A percentile compares a stretch with the other conserved stretches of the same genome.
Conservation (phyloP, 169 alveolate genomes). For the Cryptosporidium baileyi region DNA sequence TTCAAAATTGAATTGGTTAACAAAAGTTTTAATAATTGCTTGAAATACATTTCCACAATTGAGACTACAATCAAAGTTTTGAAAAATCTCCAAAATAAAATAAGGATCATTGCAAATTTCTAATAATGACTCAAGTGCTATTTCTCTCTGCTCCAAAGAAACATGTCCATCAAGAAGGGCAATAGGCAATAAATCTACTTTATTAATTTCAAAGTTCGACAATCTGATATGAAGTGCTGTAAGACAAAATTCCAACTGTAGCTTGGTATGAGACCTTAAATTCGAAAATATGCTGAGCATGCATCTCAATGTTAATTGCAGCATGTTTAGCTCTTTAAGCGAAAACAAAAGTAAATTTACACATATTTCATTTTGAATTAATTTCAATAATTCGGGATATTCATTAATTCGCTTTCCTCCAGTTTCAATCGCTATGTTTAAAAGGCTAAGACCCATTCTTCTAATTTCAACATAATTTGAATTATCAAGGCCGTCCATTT, state of each 20-base stretch:
- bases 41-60: constrained; percentile 52
- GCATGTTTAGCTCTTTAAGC: constrained; percentile 20
- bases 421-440: constrained; percentile 55
- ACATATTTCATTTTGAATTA: constrained; percentile 7
- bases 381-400: not conserved
- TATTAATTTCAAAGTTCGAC: constrained; percentile 4
- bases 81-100: constrained; percentile 23
- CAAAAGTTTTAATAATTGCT: constrained; percentile 27
- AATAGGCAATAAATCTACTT: constrained; percentile 8
- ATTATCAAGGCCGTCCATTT: constrained; percentile 15
- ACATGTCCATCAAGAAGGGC: not conserved
- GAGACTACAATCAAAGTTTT: constrained; percentile 38
- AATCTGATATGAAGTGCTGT: constrained; percentile 27
- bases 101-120: constrained; percentile 31
- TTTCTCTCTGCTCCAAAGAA: constrained; percentile 50
- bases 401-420: constrained; percentile 5
- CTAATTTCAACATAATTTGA: constrained; percentile 3
- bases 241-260: constrained; percentile 29
- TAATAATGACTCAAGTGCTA: constrained; percentile 17
- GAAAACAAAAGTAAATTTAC: not conserved
- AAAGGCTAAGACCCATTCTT: constrained; percentile 36
- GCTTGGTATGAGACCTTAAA: constrained; percentile 15
- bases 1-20: constrained; percentile 28
- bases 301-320: constrained; percentile 16
- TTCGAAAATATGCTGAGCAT: constrained; percentile 8